Evolutionary conservation across 176 grass and related monocot genomes (phyloP).

Genomic region (Thalia dealbata): DNA sequence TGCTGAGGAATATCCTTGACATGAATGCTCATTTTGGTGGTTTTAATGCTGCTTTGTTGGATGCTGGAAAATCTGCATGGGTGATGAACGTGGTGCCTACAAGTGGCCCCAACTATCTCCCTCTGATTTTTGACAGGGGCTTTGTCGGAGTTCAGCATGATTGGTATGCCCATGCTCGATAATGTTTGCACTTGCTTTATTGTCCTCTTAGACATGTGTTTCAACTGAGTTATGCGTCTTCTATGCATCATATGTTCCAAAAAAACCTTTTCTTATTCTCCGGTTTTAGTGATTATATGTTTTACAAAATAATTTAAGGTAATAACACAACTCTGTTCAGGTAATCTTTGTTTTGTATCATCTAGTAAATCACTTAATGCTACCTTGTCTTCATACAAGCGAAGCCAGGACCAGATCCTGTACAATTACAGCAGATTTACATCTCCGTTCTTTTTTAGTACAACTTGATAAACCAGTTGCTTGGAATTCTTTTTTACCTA

Average conservation of each 20-base stretch:
- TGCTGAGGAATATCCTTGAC: slow-evolving; percentile 90
- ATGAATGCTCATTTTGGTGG: slow-evolving; percentile 91
- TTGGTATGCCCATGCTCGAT: slow-evolving; percentile 34
- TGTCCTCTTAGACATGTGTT: neutral
- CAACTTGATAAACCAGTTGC: neutral
- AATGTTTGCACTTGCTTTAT: neutral
- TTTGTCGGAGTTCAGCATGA: slow-evolving; percentile 93
- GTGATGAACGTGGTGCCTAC: slow-evolving; percentile 92
- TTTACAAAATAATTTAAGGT: neutral
- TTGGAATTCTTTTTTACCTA: neutral
- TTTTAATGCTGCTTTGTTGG: slow-evolving; percentile 86
- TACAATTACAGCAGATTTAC: neutral
- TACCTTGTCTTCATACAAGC: neutral
- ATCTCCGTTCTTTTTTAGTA: neutral
- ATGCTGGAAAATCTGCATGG: slow-evolving; percentile 75
- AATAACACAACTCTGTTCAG: neutral
- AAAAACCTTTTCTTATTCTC: neutral
- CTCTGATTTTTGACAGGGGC: slow-evolving; percentile 78
- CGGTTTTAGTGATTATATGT: neutral
- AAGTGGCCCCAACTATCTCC: slow-evolving; percentile 47
- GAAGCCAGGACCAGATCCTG: neutral
- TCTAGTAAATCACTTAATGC: neutral
- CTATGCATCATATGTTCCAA: neutral
- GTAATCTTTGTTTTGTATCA: neutral
- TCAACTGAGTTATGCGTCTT: neutral